Evolutionary conservation across 495 filamentous ascomycete genomes (phyloP), one percentile per base, ranked within the genome.

Genomic region (Daldinia loculata): DNA sequence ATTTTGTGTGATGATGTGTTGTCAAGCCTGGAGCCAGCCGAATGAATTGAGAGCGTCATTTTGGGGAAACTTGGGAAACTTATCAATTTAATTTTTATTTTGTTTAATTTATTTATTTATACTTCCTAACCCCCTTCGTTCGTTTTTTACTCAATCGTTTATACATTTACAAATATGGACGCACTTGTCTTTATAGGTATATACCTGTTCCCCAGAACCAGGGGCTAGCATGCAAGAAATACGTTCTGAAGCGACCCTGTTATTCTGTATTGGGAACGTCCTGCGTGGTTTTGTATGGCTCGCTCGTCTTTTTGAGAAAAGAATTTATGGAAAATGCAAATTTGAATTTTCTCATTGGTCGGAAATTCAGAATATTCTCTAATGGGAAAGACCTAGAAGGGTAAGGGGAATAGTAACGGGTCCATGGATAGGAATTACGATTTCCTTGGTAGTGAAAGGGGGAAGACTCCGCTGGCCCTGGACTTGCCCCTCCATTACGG

Each of bases 1-100:
- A 76, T 79, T 80, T 80, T 83, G 79, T 84, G 70, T 75, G 71
- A 78, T 77, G 63, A 79, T 78, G 69, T 71, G 74, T 77, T 77
- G 75, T 77, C 75, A 76, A 73, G 63, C 57, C 74, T 36, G 34
- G 65, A 56, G 62, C 66, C 74, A 70, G 71, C 71, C 70, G 30
- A 45, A 45, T 45, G 62, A 67, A 67, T 62, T 24, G 24, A 57
- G 30, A 62, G 56, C 56, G 66, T 73, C 62, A 69, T 69, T 68
- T 67, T 61, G 60, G 60, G 41, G 41, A 27, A 52, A 58, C 52
- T 52, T 63, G 6, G 3, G 5, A n/a, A n/a, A n/a, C n/a, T n/a
- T 29, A 50, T 48, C 56, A 62, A 58, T 63, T 64, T 56, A 38
- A 30, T 51, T 57, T 51, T 36, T 36, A 19, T 26, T 58, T 58